These are phyloP conservation scores for Venturia aucupariae DNA, from an alignment of 2,329 filamentous ascomycete genomes.

Conservation along the genomic window DNA sequence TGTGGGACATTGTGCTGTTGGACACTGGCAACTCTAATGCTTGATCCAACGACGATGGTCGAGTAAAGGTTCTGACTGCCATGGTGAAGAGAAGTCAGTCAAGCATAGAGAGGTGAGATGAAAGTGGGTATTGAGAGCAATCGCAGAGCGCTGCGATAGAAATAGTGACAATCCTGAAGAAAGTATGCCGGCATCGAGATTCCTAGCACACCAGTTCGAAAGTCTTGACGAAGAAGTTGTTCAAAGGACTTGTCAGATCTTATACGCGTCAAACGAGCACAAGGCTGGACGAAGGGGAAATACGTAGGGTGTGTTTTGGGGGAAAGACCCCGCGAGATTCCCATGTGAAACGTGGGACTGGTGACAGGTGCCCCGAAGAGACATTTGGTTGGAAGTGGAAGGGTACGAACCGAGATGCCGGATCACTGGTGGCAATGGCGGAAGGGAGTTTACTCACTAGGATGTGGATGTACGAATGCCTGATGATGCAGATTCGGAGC, in stretches of 20 bases:
- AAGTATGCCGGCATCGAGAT: constrained; percentile 70
- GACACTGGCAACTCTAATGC: constrained; percentile 46
- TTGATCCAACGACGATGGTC: constrained; percentile 64
- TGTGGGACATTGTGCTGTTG: constrained; percentile 24
- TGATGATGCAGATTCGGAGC: neutral
- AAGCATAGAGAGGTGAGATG: constrained; percentile 68
- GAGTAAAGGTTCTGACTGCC: constrained; percentile 61
- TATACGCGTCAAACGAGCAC: neutral
- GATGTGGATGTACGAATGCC: neutral
- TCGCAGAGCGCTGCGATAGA: constrained; percentile 82
- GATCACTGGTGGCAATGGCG: neutral
- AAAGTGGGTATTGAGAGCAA: constrained; percentile 72
- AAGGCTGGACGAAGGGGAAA: constrained; percentile 13
- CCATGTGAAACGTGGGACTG: constrained; percentile 8
- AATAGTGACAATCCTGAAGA: constrained; percentile 84
- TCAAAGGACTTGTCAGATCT: neutral
- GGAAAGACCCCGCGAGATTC: neutral
- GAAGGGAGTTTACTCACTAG: constrained; percentile 4
- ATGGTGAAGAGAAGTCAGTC: constrained; percentile 44
- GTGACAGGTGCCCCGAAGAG: neutral
- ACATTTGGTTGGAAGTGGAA: neutral
- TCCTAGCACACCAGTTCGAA: constrained; percentile 15
- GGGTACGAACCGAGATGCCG: neutral
- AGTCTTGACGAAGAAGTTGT: neutral
- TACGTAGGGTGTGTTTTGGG: neutral